Conservation (phyloP, 208 protist species). For the Blastocrithidia nonstop region DNA sequence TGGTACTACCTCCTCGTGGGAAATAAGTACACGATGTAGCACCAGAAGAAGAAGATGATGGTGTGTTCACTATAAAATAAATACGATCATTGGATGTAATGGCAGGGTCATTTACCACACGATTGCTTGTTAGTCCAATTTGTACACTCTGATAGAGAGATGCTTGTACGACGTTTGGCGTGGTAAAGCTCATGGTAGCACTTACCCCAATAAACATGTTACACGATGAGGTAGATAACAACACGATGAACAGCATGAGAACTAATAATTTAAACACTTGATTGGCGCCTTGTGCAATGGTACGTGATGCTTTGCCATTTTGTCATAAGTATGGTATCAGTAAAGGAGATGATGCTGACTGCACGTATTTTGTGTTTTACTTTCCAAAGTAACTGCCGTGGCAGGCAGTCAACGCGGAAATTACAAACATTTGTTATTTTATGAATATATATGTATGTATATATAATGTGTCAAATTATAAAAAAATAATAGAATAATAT, state of each 20-base stretch:
- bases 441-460: conserved; percentile 2
- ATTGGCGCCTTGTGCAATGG: neutral
- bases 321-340: neutral
- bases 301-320: conserved; percentile 6
- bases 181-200: conserved; percentile 39
- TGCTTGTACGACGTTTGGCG: conserved; percentile 44
- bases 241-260: neutral
- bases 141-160: conserved; percentile 70
- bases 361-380: neutral
- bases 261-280: conserved; percentile 2
- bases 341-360: neutral
- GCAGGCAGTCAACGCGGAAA: neutral
- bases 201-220: conserved; percentile 5
- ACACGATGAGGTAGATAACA: conserved; percentile 5
- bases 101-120: conserved; percentile 22
- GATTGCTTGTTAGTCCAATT: conserved; percentile 40
- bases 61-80: conserved; percentile 27
- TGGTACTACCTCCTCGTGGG: neutral
- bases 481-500: neutral
- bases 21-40: conserved; percentile 9
- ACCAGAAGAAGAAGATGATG: neutral
- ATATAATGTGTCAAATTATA: neutral
- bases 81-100: conserved; percentile 44
- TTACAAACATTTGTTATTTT: conserved; percentile 1
- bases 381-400: neutral